Percentiles rank a stretch among this genome's conserved stretches.
These are phyloP conservation scores for Hirschioporus abietinus DNA, from an alignment of 768 basidiomycete species.

Conservation along the genomic window DNA sequence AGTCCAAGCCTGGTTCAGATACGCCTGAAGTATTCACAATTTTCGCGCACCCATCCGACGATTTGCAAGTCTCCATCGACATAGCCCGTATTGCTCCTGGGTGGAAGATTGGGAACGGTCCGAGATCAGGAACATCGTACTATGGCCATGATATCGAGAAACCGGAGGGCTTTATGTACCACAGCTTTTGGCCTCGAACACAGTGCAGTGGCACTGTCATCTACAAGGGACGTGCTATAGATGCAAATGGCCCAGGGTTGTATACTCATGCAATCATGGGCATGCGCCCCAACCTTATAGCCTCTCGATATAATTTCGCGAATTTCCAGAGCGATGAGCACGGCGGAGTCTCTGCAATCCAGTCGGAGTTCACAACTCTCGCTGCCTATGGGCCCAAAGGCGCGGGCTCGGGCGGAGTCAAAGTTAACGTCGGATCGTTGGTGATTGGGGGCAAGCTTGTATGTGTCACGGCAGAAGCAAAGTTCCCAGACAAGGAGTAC, in stretches of 20 bases:
- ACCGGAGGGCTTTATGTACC: conserved; percentile 81
- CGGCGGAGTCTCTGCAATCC: conserved; percentile 76
- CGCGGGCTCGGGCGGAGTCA: conserved; percentile 74
- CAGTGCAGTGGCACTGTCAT: conserved; percentile 62
- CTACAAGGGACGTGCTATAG: conserved; percentile 52
- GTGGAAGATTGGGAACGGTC: conserved; percentile 87
- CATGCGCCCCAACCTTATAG: conserved; percentile 93
- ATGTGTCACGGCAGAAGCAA: conserved; percentile 74
- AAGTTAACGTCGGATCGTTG: conserved; percentile 79
- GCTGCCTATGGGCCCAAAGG: conserved; percentile 76
- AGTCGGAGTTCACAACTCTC: conserved; percentile 94
- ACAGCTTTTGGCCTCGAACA: conserved; percentile 85
- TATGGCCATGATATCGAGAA: conserved; percentile 67
- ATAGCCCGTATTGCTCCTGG: conserved; percentile 73
- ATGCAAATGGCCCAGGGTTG: conserved; percentile 67
- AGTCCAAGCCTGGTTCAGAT: conserved; percentile 49
- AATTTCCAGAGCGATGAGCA: conserved; percentile 77
- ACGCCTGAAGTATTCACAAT: conserved; percentile 75
- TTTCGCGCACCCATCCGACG: conserved; percentile 69
- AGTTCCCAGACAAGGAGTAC: conserved; percentile 57
- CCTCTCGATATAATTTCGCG: conserved; percentile 92
- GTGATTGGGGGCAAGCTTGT: conserved; percentile 77
- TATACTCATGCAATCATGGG: conserved; percentile 96
- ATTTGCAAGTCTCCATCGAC: conserved; percentile 76
- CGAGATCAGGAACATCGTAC: conserved; percentile 85